Percentiles rank a stretch among this genome's conserved stretches.
Evolutionary conservation across 208 protist species (phyloP).

Genomic region (Naegleria fowleri): DNA sequence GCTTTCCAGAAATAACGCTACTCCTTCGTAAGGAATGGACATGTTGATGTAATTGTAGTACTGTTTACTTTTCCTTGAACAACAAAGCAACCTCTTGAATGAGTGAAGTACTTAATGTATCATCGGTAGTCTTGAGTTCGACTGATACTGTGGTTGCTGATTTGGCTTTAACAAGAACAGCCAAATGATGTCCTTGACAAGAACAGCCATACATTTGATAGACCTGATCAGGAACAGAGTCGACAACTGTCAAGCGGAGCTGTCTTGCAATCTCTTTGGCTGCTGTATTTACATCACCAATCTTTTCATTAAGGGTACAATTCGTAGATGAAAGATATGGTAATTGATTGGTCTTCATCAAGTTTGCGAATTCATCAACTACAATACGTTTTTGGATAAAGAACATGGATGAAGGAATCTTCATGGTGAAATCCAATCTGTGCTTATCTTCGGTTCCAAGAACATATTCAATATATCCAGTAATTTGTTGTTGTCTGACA

Average conservation of each 20-base stretch:
- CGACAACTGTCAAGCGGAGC: not conserved
- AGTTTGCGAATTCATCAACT: not conserved
- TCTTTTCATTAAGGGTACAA: not conserved
- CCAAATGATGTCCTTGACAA: conserved; percentile 9
- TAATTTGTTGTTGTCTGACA: not conserved
- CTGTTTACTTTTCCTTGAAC: not conserved
- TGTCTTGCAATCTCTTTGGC: not conserved
- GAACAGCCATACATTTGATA: conserved; percentile 27
- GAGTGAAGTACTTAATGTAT: not conserved
- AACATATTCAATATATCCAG: not conserved
- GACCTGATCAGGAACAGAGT: not conserved
- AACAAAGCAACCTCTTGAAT: not conserved
- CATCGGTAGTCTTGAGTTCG: conserved; percentile 10
- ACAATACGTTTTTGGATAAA: not conserved
- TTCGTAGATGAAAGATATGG: not conserved
- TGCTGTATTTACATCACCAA: not conserved
- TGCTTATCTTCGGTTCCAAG: not conserved
- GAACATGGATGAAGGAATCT: not conserved
- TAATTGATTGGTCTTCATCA: not conserved
- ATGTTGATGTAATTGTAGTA: no score
- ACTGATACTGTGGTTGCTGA: not conserved
- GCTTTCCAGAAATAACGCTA: no score
- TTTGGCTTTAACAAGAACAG: conserved; percentile 1
- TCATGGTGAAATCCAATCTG: conserved; percentile 4
- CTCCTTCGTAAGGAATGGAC: no score